These are phyloP conservation scores for Candida pseudoglaebosa DNA, from an alignment of 805 yeast species.

Conservation along the genomic window DNA sequence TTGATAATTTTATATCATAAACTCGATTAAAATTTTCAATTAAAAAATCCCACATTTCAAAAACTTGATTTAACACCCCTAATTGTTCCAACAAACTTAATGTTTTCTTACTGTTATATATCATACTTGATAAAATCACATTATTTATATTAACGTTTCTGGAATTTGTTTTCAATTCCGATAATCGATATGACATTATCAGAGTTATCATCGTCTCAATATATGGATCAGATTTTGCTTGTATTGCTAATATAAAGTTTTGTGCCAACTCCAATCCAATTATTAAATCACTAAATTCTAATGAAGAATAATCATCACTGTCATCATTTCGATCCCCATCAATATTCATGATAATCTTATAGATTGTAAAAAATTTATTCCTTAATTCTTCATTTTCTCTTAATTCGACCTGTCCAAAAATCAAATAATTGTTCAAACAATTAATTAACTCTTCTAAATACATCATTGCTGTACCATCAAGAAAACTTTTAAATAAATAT, in stretches of 20 bases:
- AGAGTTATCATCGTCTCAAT: conserved; percentile 44
- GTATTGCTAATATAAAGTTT: conserved; percentile 57
- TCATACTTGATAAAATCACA: conserved; percentile 59
- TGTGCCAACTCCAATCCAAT: conserved; percentile 62
- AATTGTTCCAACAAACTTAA: conserved; percentile 46
- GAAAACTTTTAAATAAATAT: conserved; percentile 31
- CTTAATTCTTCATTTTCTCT: conserved; percentile 21
- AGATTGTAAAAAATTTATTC: conserved; percentile 49
- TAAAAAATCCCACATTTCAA: conserved; percentile 62
- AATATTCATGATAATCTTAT: conserved; percentile 22
- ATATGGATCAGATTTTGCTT: conserved; percentile 39
- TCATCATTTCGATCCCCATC: conserved; percentile 41
- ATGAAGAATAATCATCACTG: no score
- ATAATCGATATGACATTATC: conserved; percentile 39
- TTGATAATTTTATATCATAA: conserved; percentile 73
- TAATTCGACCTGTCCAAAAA: conserved; percentile 43
- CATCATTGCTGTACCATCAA: conserved; percentile 46
- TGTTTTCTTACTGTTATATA: conserved; percentile 55
- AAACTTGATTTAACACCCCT: conserved; percentile 44
- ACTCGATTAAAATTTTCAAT: conserved; percentile 61
- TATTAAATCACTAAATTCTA: conserved; percentile 53
- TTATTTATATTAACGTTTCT: conserved; percentile 53
- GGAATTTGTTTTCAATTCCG: conserved; percentile 26
- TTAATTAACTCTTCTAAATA: conserved; percentile 75
- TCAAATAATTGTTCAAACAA: conserved; percentile 68